A percentile compares a stretch with the other conserved stretches of the same genome.
Evolutionary conservation across 768 basidiomycete genomes (phyloP).

Genomic region (Tricholoma bakamatsutake): DNA sequence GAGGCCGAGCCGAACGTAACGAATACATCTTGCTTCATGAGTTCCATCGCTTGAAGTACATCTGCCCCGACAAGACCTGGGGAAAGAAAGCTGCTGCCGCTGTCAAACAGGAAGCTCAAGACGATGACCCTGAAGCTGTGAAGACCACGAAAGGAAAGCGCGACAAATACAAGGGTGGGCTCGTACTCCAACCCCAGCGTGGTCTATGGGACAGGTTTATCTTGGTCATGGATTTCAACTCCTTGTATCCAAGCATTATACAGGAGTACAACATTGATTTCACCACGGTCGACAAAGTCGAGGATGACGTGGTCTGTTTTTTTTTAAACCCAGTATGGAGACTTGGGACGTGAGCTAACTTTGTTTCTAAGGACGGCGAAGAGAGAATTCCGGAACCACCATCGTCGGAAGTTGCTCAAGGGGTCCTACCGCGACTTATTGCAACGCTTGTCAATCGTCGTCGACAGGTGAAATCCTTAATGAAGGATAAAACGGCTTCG

Average conservation of each 20-base stretch:
- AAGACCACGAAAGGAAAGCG: conserved; percentile 63
- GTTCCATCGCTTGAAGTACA: conserved; percentile 92
- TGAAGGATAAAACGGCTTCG: conserved; percentile 80
- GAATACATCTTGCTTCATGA: conserved; percentile 98
- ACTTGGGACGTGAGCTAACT: neutral
- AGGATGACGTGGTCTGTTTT: conserved; percentile 47
- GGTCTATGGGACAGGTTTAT: conserved; percentile 96
- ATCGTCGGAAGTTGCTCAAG: conserved; percentile 59
- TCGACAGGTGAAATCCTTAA: conserved; percentile 83
- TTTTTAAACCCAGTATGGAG: neutral
- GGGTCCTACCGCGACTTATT: conserved; percentile 95
- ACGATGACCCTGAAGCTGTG: conserved; percentile 53
- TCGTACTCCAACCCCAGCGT: conserved; percentile 94
- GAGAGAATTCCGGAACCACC: conserved; percentile 93
- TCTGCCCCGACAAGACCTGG: conserved; percentile 92
- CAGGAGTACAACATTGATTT: conserved; percentile 99
- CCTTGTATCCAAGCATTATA: conserved; percentile 97
- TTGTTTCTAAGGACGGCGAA: conserved; percentile 40
- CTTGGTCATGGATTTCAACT: conserved; percentile 99
- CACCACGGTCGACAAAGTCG: conserved; percentile 81
- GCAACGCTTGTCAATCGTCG: conserved; percentile 92
- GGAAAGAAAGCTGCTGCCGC: conserved; percentile 62
- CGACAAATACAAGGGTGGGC: conserved; percentile 98
- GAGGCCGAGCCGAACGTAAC: conserved; percentile 97
- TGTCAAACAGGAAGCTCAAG: conserved; percentile 41